Base-by-base conservation (phyloP, 768 basidiomycete genomes). In the Trametes meyenii region DNA sequence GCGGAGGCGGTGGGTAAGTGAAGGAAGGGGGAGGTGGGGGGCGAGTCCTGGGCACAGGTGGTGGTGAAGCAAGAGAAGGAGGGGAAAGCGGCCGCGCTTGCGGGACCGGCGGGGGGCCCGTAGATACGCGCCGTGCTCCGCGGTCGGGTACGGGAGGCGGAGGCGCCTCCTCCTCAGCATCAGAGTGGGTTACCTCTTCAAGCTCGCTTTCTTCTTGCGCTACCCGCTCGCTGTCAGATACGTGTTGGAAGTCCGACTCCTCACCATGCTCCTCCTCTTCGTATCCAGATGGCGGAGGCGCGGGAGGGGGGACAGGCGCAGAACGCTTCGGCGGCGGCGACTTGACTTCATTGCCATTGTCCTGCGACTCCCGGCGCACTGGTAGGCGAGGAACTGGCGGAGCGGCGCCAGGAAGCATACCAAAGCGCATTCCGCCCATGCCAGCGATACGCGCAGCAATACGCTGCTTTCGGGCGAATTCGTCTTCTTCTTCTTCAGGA, bases 161-260 rank as follows among this genome's bases (percentile, higher is more conserved):
- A 13, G 84, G 80, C 3, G 74, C 74, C 52, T 81, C 79, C 56
- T 81, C 82, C 53, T 72, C 73, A 5, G 71, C 74, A 26, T 83
- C 78, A 38, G 85, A 83, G 60, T 86, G 78, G 10, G 73, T 76
- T 10, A 87, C 82, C 64, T 90, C 88, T 65, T 90, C 89, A 14
- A 85, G 76, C 69, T 90, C 88, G 62, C 87, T 89, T 66, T 90
- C 88, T 67, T 89, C 88, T 6, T 81, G 83, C 60, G 90, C 89
- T 24, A 85, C 83, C 39, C 79, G 79, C 23, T 86, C 85, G 11
- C 83, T 83, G 46, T 90, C 88, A 83, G 35, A 75, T 73, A 36
- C 72, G 67, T 43, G 67, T 81, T 78, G 62, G 48, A 58, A 64
- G 39, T 62, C 71, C 4, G 66, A 69, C 50, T 78, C 81, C 11